These are phyloP conservation scores for Pichia sp. DNA, from an alignment of 1,139 yeast species.

Conservation along the genomic window DNA sequence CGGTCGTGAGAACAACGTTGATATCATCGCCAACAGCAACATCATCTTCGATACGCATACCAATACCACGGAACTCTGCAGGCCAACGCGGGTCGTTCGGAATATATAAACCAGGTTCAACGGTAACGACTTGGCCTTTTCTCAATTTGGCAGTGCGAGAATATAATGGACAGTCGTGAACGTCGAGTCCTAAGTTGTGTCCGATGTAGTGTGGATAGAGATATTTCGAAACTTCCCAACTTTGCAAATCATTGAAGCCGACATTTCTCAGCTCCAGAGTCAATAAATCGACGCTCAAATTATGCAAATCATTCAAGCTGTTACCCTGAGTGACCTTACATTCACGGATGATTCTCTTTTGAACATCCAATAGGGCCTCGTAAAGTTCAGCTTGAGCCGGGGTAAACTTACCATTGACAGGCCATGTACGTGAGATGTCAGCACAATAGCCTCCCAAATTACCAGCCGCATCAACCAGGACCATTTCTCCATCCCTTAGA, in stretches of 20 bases:
- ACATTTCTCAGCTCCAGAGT: conserved; percentile 60
- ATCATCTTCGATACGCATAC: conserved; percentile 93
- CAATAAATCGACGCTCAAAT: conserved; percentile 52
- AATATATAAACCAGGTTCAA: conserved; percentile 92
- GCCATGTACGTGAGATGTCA: conserved; percentile 97
- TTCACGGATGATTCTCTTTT: conserved; percentile 66
- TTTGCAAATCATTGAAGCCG: conserved; percentile 52
- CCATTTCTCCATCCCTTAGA: conserved; percentile 69
- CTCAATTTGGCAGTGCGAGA: conserved; percentile 45
- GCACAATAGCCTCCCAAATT: conserved; percentile 90
- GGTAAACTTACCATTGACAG: conserved; percentile 63
- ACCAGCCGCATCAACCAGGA: conserved; percentile 94
- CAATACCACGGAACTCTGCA: conserved; percentile 75
- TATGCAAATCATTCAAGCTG: conserved; percentile 74
- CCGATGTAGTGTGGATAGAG: conserved; percentile 95
- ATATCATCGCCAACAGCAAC: conserved; percentile 60
- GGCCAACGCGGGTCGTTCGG: conserved; percentile 72
- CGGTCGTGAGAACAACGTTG: conserved; percentile 58
- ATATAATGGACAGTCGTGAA: conserved; percentile 71
- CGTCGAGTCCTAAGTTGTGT: conserved; percentile 89
- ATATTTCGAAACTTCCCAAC: conserved; percentile 43
- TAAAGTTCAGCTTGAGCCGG: conserved; percentile 80
- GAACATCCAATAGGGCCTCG: conserved; percentile 78
- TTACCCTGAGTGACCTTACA: conserved; percentile 47
- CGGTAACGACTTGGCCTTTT: conserved; percentile 73